Conservation (phyloP, 495 filamentous ascomycete species). For the Neurospora sp. region DNA sequence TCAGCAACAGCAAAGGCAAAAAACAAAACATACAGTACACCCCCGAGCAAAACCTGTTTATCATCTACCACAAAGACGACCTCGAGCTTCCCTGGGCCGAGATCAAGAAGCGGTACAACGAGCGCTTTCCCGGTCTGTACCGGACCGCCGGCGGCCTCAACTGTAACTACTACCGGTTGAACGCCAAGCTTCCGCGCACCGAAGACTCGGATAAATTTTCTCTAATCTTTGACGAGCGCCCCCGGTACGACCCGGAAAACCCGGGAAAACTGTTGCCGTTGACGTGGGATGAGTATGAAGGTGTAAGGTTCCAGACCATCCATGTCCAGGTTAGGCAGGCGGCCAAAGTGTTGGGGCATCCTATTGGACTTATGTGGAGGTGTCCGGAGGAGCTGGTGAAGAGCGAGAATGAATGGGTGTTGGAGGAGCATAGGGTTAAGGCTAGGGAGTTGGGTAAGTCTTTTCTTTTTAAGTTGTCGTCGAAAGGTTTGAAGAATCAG, state of each 20-base stretch:
- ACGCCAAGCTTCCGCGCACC: conserved; percentile 13
- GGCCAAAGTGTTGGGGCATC: background rate
- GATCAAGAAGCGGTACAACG: conserved; percentile 16
- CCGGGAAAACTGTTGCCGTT: background rate
- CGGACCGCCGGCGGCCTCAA: conserved; percentile 20
- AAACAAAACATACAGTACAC: conserved; percentile 13
- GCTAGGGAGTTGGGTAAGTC: conserved; percentile 28
- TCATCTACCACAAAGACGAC: conserved; percentile 27
- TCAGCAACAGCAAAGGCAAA: background rate
- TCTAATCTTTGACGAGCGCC: background rate
- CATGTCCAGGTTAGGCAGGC: conserved; percentile 3
- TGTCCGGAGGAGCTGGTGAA: conserved; percentile 32
- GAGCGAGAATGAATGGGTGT: conserved; percentile 25
- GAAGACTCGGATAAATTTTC: background rate
- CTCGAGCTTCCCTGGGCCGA: conserved; percentile 22
- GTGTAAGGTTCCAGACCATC: background rate
- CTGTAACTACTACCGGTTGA: conserved; percentile 30
- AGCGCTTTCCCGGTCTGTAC: conserved; percentile 15
- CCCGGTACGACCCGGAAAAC: background rate
- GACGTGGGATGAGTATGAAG: background rate
- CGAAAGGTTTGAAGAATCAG: too few relatives aligned
- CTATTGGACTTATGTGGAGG: conserved; percentile 15
- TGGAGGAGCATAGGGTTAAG: conserved; percentile 12
- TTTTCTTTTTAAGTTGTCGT: background rate
- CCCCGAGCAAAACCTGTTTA: conserved; percentile 11